phyloP scores from a whole-genome alignment of 2,329 filamentous ascomycete species.

The Alternaria sp. region DNA sequence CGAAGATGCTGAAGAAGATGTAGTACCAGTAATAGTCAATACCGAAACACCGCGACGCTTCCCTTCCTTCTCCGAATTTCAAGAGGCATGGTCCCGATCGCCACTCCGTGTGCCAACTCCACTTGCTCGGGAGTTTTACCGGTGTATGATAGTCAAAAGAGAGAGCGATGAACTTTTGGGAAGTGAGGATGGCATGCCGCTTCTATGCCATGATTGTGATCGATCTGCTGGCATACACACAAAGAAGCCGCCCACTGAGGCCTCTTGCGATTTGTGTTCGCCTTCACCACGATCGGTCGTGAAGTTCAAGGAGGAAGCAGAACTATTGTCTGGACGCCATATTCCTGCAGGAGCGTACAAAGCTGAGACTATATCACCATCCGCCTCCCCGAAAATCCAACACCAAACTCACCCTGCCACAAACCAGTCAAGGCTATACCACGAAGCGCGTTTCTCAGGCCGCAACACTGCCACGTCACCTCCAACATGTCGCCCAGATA shows the following conservation, averaged over 20 bases:
- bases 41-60: neutral
- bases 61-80: neutral
- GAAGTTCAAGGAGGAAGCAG: neutral
- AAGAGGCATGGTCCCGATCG: neutral
- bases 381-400: neutral
- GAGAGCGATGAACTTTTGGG: neutral
- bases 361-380: neutral
- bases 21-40: neutral
- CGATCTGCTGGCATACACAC: neutral
- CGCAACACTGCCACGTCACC: conserved; percentile 37
- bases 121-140: conserved; percentile 3
- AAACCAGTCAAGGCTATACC: neutral
- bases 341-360: neutral
- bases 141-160: neutral
- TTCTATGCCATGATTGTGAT: neutral
- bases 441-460: conserved; percentile 30
- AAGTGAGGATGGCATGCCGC: neutral
- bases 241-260: neutral
- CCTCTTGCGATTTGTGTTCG: conserved; percentile 23
- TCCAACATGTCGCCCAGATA: conserved; percentile 76
- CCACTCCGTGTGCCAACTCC: neutral
- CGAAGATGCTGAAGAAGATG: neutral
- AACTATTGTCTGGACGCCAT: neutral
- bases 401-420: neutral
- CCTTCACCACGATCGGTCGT: neutral